Evolutionary conservation across 2,329 filamentous ascomycete species (phyloP), one percentile per base, ranked within the genome.

Genomic region (Pseudogymnoascus sp.): DNA sequence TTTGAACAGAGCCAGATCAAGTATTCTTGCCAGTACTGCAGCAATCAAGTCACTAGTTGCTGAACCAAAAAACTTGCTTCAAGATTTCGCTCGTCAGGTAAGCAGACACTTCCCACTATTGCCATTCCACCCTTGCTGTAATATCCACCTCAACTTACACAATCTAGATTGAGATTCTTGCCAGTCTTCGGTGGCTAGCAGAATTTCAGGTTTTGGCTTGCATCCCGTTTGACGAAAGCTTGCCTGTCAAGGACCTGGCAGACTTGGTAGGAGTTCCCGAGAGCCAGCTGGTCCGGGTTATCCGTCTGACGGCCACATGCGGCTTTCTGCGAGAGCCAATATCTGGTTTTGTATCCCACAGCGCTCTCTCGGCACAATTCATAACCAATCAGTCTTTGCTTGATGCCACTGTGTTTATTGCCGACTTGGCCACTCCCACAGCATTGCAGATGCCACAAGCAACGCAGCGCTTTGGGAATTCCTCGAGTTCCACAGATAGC

Each of bases 121-220:
- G n/a, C n/a, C 3, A 2, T 11, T 12, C 28, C 11, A 33, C 9
- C n/a, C 28, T 33, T 8, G 28, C 9, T 33, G 18, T 14, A 8
- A 2, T 53, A 9, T 2, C 15, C 47, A 18, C 7, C 7, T 18
- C 28, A 14, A 20, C 47, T 53, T 53, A 53, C 47, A 33, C 33
- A 33, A 53, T 53, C 11, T 14, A 53, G 47, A 53, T 53, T 4
- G n/a, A 75, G 64, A 43, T 75, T 2, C 69, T 75, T 11, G 71
- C 73, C 6, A 77, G 75, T 57, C 62, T 78, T 6, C 71, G 71
- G 62, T 79, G 76, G 77, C 69, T 79, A 12, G 73, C 71, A 5
- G 73, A 79, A 11, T 76, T 75, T 62, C 76, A 78, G 58, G 68
- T 79, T 3, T 71, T 78, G 0, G 75, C 75, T 3, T 78, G 70